These are phyloP conservation scores for Kalanchoe fedtschenkoi DNA, from an alignment of 164 flowering plant species.

Conservation along the genomic window DNA sequence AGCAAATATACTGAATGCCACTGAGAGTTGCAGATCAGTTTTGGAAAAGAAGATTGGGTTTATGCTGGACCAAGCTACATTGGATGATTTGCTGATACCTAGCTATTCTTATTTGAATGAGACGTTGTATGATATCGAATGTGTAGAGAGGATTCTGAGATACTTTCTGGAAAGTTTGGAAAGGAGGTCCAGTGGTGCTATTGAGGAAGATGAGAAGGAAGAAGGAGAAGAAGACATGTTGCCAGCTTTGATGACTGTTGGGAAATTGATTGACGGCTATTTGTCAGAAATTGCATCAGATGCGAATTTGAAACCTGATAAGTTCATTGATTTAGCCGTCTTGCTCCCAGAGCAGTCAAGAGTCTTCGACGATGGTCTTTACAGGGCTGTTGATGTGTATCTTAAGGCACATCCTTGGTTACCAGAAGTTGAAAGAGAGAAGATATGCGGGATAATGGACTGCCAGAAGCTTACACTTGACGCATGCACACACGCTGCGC, in stretches of 20 bases:
- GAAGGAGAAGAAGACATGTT: conserved; percentile 23
- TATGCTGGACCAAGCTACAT: conserved; percentile 59
- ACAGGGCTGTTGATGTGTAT: conserved; percentile 88
- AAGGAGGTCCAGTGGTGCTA: neutral
- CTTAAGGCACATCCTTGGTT: conserved; percentile 94
- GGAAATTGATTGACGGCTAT: conserved; percentile 82
- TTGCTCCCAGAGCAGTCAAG: conserved; percentile 70
- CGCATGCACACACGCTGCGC: conserved; percentile 98
- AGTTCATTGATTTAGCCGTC: conserved; percentile 50
- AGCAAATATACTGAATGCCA: conserved; percentile 56
- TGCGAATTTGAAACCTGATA: conserved; percentile 69
- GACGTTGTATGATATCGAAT: conserved; percentile 71
- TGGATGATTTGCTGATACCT: conserved; percentile 75
- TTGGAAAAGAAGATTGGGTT: conserved; percentile 65
- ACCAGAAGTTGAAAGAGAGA: conserved; percentile 72
- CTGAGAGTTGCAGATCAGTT: conserved; percentile 28
- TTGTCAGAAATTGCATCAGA: conserved; percentile 86
- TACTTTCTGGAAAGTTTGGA: conserved; percentile 31
- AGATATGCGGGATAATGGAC: conserved; percentile 62
- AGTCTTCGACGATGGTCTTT: conserved; percentile 77
- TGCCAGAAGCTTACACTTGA: conserved; percentile 88
- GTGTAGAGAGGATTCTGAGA: conserved; percentile 57
- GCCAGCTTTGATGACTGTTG: conserved; percentile 59
- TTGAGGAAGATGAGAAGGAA: conserved; percentile 15
- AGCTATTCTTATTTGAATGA: conserved; percentile 78